These are phyloP conservation scores for Agastache rugosa DNA, from an alignment of 257 asterid species.

Conservation along the genomic window DNA sequence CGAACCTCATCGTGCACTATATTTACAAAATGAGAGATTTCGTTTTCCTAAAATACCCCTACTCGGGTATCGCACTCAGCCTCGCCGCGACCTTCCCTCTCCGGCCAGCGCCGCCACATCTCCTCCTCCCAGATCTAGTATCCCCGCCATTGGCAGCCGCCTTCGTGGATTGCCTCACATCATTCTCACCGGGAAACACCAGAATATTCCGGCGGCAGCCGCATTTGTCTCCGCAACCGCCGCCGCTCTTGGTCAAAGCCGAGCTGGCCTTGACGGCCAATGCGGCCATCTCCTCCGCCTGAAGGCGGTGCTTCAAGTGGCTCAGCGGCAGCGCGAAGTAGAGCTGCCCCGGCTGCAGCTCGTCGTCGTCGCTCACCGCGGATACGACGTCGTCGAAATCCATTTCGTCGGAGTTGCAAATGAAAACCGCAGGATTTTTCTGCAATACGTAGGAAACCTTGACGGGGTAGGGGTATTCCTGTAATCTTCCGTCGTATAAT, in stretches of 20 bases:
- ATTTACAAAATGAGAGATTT: slow-evolving; percentile 45
- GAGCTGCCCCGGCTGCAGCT: slow-evolving; percentile 79
- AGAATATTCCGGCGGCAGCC: slow-evolving; percentile 54
- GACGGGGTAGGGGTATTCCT: slow-evolving; percentile 78
- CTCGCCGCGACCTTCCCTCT: slow-evolving; percentile 55
- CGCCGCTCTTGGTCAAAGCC: slow-evolving; percentile 66
- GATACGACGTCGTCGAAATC: slow-evolving; percentile 78
- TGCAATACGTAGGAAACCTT: slow-evolving; percentile 77
- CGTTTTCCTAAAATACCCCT: slow-evolving; percentile 48
- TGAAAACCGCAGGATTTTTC: slow-evolving; percentile 67
- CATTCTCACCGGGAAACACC: slow-evolving; percentile 43
- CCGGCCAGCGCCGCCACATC: slow-evolving; percentile 45
- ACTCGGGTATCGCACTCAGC: slow-evolving; percentile 81
- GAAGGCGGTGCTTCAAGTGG: slow-evolving; percentile 60
- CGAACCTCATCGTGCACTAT: slow-evolving; percentile 33
- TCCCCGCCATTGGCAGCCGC: slow-evolving; percentile 29
- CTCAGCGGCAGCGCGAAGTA: slow-evolving; percentile 84
- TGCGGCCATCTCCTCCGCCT: slow-evolving; percentile 96
- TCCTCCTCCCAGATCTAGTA: slow-evolving; percentile 41
- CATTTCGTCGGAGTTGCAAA: slow-evolving; percentile 93
- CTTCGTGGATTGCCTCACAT: slow-evolving; percentile 35
- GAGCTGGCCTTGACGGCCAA: slow-evolving; percentile 96
- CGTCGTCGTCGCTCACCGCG: slow-evolving; percentile 78
- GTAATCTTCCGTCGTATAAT: slow-evolving; percentile 73
- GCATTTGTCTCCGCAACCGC: slow-evolving; percentile 57